phyloP scores from a whole-genome alignment of 768 basidiomycete species.

The Termitomyces sp. region DNA sequence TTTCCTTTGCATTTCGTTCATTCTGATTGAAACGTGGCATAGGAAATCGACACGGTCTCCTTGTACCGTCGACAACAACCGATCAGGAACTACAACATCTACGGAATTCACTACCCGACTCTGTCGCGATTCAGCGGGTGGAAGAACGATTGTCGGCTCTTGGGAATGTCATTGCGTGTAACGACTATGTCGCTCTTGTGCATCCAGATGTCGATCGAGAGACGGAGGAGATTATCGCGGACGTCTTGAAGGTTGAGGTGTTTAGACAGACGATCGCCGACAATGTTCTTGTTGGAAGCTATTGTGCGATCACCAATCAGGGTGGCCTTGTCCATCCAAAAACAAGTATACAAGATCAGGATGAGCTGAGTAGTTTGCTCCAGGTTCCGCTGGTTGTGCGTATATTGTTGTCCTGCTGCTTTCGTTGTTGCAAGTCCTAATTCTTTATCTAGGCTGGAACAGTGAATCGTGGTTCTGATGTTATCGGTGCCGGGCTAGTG shows the following conservation, averaged over 20 bases:
- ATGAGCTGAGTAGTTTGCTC: slow-evolving; percentile 89
- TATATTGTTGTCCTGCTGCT: slow-evolving; percentile 14
- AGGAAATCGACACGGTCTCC: slow-evolving; percentile 96
- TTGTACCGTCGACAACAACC: slow-evolving; percentile 92
- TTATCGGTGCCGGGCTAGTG: slow-evolving; percentile 94
- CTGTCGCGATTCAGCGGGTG: slow-evolving; percentile 91
- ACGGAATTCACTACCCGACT: slow-evolving; percentile 88
- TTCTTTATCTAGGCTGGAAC: slow-evolving; percentile 73
- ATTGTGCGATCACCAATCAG: slow-evolving; percentile 93
- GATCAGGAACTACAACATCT: slow-evolving; percentile 98
- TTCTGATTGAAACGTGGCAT: not conserved
- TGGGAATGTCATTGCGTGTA: slow-evolving; percentile 97
- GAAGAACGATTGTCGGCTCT: slow-evolving; percentile 97
- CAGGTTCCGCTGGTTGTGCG: slow-evolving; percentile 93
- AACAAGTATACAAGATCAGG: slow-evolving; percentile 95
- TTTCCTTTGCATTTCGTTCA: not conserved
- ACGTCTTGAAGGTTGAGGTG: slow-evolving; percentile 97
- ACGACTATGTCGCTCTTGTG: slow-evolving; percentile 97
- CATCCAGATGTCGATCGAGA: slow-evolving; percentile 98
- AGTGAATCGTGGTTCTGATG: slow-evolving; percentile 97
- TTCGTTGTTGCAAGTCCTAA: not conserved
- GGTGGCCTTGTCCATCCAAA: slow-evolving; percentile 98
- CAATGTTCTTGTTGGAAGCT: slow-evolving; percentile 95
- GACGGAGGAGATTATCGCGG: slow-evolving; percentile 99
- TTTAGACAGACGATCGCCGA: slow-evolving; percentile 97